Evolutionary conservation across 768 basidiomycete genomes (phyloP), one percentile per base, ranked within the genome.

Genomic region (Hygrophoropsis aurantiaca): DNA sequence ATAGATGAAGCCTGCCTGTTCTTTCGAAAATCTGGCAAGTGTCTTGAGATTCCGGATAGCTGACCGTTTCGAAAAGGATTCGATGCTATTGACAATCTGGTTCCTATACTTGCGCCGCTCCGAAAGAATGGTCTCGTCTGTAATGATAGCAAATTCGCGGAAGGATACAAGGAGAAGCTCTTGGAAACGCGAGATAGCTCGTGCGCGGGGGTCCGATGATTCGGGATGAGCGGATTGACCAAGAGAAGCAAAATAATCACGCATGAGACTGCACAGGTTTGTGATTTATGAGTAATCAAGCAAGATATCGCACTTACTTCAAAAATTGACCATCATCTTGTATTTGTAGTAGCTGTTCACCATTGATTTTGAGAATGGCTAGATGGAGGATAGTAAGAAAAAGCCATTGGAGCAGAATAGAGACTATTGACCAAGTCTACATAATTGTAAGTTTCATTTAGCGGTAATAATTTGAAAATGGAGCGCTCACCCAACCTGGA

Each of bases 321-420:
- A 98, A 85, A 71, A 99, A 98, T 41, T 87, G 87, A 5, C 97
- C 97, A 54, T 99, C 97, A 63, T 99, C 97, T 55, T 97, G 94
- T 18, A 97, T 85, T 59, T 94, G 81, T 11, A 99, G 74, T 15
- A 99, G 71, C 49, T 88, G 83, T 53, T 95, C 91, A 1, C 94
- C 94, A 52, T 99, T 99, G 64, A 98, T 94, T 71, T 98, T 98
- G 41, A 99, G 79, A 33, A 98, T 95, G 11, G 97, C 97, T 90
- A 49, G 18, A 35, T 43, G 39, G 20, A n/a, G 20, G 25, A 21
- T 11, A 16, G 44, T 69, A 21, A 62, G 49, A 57, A 44, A 50
- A 11, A 11, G 11, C 35, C 41, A 27, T 16, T 24, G 15, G 34
- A 27, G 16, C 4, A 27, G 24, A 37, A 23, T 18, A 18, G 47